These are phyloP conservation scores for Quercus ilex DNA, from an alignment of 306 rosid genomes.

Conservation along the genomic window DNA sequence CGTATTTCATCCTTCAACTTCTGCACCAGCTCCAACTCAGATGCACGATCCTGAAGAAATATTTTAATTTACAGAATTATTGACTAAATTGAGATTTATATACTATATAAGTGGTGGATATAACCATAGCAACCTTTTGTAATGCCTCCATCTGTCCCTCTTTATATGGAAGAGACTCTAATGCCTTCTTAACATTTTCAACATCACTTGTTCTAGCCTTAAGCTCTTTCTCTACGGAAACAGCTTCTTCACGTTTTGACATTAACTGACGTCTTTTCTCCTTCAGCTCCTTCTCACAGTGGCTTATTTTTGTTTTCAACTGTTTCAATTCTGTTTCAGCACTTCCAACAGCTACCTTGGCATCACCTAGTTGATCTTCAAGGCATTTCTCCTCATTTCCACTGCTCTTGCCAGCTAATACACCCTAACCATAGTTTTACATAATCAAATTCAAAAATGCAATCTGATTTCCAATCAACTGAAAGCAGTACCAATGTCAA, in stretches of 20 bases:
- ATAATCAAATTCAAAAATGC: conserved; percentile 8
- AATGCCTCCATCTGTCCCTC: conserved; percentile 88
- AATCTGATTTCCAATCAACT: neutral
- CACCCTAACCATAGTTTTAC: conserved; percentile 51
- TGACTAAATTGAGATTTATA: conserved; percentile 7
- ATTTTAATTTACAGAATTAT: conserved; percentile 16
- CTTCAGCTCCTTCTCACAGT: conserved; percentile 73
- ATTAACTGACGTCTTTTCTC: conserved; percentile 68
- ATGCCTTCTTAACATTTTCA: conserved; percentile 48
- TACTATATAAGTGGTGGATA: conserved; percentile 13
- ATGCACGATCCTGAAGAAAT: conserved; percentile 58
- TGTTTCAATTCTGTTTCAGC: conserved; percentile 87
- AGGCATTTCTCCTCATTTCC: conserved; percentile 93
- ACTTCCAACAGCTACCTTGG: conserved; percentile 85
- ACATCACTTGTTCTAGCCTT: conserved; percentile 52
- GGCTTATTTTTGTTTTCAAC: conserved; percentile 76
- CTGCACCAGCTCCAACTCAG: conserved; percentile 68
- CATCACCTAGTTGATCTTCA: conserved; percentile 89
- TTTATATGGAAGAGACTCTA: conserved; percentile 70
- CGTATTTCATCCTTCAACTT: conserved; percentile 84
- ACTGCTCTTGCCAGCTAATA: conserved; percentile 82
- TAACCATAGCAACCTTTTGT: conserved; percentile 61
- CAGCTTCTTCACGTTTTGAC: conserved; percentile 88
- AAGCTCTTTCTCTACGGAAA: conserved; percentile 74
- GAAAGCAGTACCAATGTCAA: conserved; percentile 10